Evolutionary conservation across 2,329 filamentous ascomycete genomes (phyloP).

Genomic region (Cercospora zeae-maydis): DNA sequence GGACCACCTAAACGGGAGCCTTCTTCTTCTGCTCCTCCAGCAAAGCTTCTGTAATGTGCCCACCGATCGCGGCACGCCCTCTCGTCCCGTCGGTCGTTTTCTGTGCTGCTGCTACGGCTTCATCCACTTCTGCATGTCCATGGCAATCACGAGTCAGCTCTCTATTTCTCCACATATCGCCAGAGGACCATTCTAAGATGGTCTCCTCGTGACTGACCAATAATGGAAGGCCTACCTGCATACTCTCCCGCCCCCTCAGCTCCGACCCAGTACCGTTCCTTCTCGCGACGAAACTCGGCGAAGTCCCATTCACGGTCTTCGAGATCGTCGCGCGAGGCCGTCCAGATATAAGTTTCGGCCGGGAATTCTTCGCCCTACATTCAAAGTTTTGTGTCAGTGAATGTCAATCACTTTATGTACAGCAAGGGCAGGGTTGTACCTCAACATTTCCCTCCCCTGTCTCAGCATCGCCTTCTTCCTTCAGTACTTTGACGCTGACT

Average conservation of each 20-base stretch:
- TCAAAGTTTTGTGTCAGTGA: no score
- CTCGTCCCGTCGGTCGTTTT: slow-evolving; percentile 43
- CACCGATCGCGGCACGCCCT: slow-evolving; percentile 41
- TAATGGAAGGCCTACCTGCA: slow-evolving; percentile 39
- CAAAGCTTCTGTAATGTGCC: slow-evolving; percentile 40
- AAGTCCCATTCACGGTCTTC: slow-evolving; percentile 85
- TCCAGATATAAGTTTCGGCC: slow-evolving; percentile 53
- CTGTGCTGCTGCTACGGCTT: slow-evolving; percentile 39
- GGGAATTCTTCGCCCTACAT: slow-evolving; percentile 39
- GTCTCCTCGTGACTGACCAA: slow-evolving; percentile 23
- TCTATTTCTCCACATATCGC: not conserved
- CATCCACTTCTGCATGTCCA: slow-evolving; percentile 42
- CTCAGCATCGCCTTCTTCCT: not conserved
- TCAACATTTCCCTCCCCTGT: slow-evolving; percentile 35
- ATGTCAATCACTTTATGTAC: no score
- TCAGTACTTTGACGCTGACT: slow-evolving; percentile 42
- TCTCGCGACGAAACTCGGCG: slow-evolving; percentile 73
- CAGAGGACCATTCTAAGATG: not conserved
- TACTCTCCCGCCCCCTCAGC: slow-evolving; percentile 47
- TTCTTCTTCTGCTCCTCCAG: slow-evolving; percentile 15
- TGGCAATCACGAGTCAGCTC: slow-evolving; percentile 6
- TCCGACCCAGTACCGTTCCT: slow-evolving; percentile 60
- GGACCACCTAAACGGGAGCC: not conserved
- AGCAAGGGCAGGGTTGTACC: no score
- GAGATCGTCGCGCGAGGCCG: slow-evolving; percentile 47